A percentile compares a stretch with the other conserved stretches of the same genome.
phyloP scores from a whole-genome alignment of 345 rosid species.

The Euphorbia pulcherrima region DNA sequence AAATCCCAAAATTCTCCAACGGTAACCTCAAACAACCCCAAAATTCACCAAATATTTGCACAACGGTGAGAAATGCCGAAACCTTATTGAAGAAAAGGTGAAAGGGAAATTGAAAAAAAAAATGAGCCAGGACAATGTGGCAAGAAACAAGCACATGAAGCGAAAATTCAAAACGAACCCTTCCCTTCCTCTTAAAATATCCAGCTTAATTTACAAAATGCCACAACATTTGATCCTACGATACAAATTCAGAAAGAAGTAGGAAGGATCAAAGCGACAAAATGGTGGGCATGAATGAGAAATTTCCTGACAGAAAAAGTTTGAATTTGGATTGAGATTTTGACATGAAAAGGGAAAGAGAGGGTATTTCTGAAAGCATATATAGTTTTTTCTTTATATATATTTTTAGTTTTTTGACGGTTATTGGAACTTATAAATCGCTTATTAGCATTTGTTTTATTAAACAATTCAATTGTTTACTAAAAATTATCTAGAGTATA shows the following conservation, averaged over 20 bases:
- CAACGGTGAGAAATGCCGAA: not conserved
- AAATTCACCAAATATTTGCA: constrained; percentile 2
- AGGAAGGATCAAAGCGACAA: constrained; percentile 10
- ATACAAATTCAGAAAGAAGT: constrained; percentile 14
- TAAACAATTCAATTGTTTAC: too few species aligned
- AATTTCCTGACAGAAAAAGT: not conserved
- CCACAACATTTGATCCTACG: not conserved
- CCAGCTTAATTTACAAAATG: not conserved
- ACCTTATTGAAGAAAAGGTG: not conserved
- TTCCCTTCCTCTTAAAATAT: not conserved
- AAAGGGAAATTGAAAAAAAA: not conserved
- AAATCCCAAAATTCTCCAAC: constrained; percentile 39
- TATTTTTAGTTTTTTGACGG: too few species aligned
- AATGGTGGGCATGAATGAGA: constrained; percentile 18
- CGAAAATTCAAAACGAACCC: not conserved
- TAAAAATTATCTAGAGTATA: too few species aligned
- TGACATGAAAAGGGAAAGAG: constrained; percentile 12
- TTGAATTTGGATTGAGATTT: not conserved
- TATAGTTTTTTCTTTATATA: too few species aligned
- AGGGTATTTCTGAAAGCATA: too few species aligned
- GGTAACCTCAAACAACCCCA: not conserved
- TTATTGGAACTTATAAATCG: too few species aligned
- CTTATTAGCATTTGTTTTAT: too few species aligned
- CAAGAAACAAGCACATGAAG: not conserved
- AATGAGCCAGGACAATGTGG: not conserved